These are phyloP conservation scores for Hyaloscypha variabilis DNA, from an alignment of 495 filamentous ascomycete species.

Conservation along the genomic window DNA sequence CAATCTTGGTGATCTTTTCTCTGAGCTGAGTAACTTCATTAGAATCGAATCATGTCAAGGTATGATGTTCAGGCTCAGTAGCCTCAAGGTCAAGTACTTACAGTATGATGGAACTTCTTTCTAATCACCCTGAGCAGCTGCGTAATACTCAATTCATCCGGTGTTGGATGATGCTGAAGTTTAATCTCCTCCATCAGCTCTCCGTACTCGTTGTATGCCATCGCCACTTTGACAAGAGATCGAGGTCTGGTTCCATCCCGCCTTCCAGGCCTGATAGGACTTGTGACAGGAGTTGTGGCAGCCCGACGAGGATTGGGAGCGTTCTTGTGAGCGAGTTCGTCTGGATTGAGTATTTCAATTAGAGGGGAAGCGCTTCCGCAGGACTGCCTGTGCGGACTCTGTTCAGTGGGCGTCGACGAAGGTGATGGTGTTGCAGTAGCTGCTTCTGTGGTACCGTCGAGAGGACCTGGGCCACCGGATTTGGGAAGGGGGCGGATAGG, in stretches of 20 bases:
- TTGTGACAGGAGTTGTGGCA: background rate
- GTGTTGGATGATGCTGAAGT: background rate
- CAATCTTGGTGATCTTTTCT: conserved; percentile 19
- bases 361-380: conserved; percentile 13
- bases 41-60: background rate
- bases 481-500: background rate
- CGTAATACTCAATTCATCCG: conserved; percentile 20
- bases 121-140: conserved; percentile 25
- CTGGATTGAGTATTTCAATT: conserved; percentile 2
- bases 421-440: background rate
- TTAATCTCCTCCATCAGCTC: conserved; percentile 23
- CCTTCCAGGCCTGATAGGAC: background rate
- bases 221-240: conserved; percentile 6
- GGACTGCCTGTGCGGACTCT: background rate
- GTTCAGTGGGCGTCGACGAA: background rate
- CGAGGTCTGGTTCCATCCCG: background rate
- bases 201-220: conserved; percentile 33
- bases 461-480: background rate
- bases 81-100: conserved; percentile 14
- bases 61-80: background rate
- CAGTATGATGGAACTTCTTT: conserved; percentile 27
- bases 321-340: background rate
- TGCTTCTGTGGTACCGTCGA: background rate
- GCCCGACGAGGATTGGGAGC: background rate
- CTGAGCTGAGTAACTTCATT: conserved; percentile 16